Percentiles rank a stretch among this genome's conserved stretches.
Conservation (phyloP, 1,284 basidiomycete genomes). For the Thelephora terrestris region DNA sequence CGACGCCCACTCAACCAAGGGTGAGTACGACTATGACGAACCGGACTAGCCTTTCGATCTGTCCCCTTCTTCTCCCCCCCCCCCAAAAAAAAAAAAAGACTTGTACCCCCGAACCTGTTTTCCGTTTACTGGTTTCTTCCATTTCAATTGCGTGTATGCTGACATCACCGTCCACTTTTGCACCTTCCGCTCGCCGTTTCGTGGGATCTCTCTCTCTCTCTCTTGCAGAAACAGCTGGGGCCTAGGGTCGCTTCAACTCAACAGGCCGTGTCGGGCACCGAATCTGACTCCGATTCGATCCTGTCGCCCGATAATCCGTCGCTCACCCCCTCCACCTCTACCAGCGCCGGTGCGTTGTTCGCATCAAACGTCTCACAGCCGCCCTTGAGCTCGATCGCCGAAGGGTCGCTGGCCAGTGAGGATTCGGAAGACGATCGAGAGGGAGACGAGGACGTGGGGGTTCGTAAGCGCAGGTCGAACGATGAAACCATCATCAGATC, state of each 20-base stretch:
- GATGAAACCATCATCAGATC: slow-evolving; percentile 72
- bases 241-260: background rate
- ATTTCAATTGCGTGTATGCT: slow-evolving; percentile 1
- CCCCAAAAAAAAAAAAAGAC: too few species aligned
- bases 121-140: background rate
- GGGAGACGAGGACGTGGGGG: slow-evolving; percentile 42
- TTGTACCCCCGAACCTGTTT: background rate
- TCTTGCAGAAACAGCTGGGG: background rate
- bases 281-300: slow-evolving; percentile 80
- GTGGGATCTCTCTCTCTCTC: background rate
- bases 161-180: background rate
- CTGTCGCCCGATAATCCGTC: slow-evolving; percentile 42
- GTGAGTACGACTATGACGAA: slow-evolving; percentile 24
- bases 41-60: slow-evolving; percentile 20
- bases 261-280: slow-evolving; percentile 57
- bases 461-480: slow-evolving; percentile 29
- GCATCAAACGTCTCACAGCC: slow-evolving; percentile 25
- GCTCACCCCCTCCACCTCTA: slow-evolving; percentile 20
- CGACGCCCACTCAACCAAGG: slow-evolving; percentile 32
- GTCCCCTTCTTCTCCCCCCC: slow-evolving; percentile 6
- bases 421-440: slow-evolving; percentile 64
- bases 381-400: slow-evolving; percentile 65
- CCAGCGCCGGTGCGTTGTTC: slow-evolving; percentile 10
- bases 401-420: slow-evolving; percentile 59
- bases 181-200: background rate